Percentiles rank a stretch among this genome's conserved stretches.
These are phyloP conservation scores for Tuctoria greenei DNA, from an alignment of 176 grass and related monocot species.

Conservation along the genomic window DNA sequence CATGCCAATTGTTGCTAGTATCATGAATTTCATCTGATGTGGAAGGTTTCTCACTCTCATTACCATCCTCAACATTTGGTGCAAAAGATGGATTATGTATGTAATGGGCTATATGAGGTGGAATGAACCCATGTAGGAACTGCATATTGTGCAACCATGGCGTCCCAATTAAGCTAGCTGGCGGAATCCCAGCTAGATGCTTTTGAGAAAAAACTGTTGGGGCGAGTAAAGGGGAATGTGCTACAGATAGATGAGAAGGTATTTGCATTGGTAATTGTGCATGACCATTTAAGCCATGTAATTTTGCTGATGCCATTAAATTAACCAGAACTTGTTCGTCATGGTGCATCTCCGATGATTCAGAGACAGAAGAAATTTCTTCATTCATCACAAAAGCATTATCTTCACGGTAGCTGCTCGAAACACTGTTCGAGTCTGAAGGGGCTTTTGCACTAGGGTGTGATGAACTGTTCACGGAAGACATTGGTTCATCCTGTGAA, in stretches of 20 bases:
- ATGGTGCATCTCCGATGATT: slow-evolving; percentile 58
- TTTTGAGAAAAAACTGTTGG: slow-evolving; percentile 53
- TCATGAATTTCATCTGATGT: slow-evolving; percentile 42
- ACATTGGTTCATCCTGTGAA: slow-evolving; percentile 62
- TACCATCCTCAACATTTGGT: slow-evolving; percentile 46
- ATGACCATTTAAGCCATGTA: slow-evolving; percentile 76
- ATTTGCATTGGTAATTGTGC: slow-evolving; percentile 63
- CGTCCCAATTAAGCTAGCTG: slow-evolving; percentile 52
- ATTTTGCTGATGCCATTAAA: slow-evolving; percentile 64
- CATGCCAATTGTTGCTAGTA: slow-evolving; percentile 40
- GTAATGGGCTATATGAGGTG: slow-evolving; percentile 59
- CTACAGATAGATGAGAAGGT: slow-evolving; percentile 51
- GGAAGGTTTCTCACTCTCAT: slow-evolving; percentile 45
- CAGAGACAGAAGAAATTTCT: slow-evolving; percentile 77
- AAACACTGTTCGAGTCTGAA: slow-evolving; percentile 76
- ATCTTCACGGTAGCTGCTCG: slow-evolving; percentile 64
- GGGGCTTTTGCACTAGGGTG: slow-evolving; percentile 47
- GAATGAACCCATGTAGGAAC: slow-evolving; percentile 53
- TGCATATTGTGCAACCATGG: slow-evolving; percentile 67
- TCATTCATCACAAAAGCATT: slow-evolving; percentile 53
- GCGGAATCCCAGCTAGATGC: slow-evolving; percentile 56
- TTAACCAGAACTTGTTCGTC: slow-evolving; percentile 76
- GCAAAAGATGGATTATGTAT: slow-evolving; percentile 41
- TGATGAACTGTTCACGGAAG: slow-evolving; percentile 51
- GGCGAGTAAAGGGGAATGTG: slow-evolving; percentile 49